These are phyloP conservation scores for Corinectria fuckeliana DNA, from an alignment of 2,329 filamentous ascomycete species.

Conservation along the genomic window DNA sequence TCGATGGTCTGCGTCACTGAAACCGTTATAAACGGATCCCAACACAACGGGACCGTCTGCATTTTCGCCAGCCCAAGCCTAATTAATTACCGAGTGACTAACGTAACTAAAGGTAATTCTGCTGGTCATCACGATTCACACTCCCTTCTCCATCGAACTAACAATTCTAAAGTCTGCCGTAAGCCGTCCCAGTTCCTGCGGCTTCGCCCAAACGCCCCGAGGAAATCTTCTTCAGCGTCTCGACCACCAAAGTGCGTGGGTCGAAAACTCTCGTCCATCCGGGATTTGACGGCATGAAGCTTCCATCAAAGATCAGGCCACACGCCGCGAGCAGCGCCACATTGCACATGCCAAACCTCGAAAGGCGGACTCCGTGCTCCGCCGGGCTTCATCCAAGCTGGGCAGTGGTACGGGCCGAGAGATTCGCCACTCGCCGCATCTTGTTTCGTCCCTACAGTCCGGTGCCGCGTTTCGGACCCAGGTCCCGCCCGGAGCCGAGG, in stretches of 20 bases:
- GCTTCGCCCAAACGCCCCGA: neutral
- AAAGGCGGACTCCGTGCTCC: conserved; percentile 19
- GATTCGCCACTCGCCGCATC: neutral
- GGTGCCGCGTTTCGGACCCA: neutral
- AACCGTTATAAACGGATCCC: conserved; percentile 35
- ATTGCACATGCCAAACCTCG: conserved; percentile 31
- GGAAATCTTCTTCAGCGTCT: conserved; percentile 18
- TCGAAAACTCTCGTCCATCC: neutral
- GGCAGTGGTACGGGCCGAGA: neutral
- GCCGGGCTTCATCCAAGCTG: too few relatives aligned
- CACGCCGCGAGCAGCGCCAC: too few relatives aligned
- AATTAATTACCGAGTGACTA: too few relatives aligned
- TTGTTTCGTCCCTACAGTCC: conserved; percentile 3
- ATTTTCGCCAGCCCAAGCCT: neutral
- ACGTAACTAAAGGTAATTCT: too few relatives aligned
- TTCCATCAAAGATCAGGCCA: too few relatives aligned
- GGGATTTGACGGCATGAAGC: neutral
- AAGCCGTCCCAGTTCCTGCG: too few relatives aligned
- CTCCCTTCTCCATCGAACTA: conserved; percentile 12
- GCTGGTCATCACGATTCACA: neutral
- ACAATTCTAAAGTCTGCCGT: neutral
- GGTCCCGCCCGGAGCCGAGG: conserved; percentile 11
- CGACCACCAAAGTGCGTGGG: conserved; percentile 14
- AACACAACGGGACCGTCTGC: neutral
- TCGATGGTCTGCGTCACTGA: conserved; percentile 2